Evolutionary conservation across 305 asterid species (phyloP), one percentile per base, ranked within the genome.

Genomic region (Petunia hybrid): DNA sequence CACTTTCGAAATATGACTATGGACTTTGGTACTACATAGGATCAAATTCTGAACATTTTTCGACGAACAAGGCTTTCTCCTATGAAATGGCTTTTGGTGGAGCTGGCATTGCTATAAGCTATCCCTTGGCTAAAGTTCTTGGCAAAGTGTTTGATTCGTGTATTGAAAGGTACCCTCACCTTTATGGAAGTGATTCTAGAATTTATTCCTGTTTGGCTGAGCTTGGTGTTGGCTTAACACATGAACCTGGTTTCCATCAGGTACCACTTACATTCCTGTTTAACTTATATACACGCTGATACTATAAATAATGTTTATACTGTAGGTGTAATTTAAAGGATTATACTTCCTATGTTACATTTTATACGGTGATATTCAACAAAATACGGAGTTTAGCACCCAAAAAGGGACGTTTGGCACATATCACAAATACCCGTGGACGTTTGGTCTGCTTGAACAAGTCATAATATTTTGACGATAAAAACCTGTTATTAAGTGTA

Each of bases 181-280:
- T 93, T 2, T 93, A 89, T 12, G 98, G 97, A 31, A 92, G 98
- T 7, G 97, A 92, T 43, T 85, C 85, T 2, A 88, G 98, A 86
- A 83, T 93, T 40, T 87, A 90, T 38, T 83, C 93, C 14, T 93
- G 97, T 69, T n/a, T 91, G 5, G 76, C 92, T 1, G 98, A 93
- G 88, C 93, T 93, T 13, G 98, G 98, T 2, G 85, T 93, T 57
- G 73, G 87, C 57, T 82, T 93, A 68, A 91, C 98, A 4, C 91
- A 84, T 13, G 95, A 93, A 71, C 92, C 97, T 8, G 98, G 95
- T 55, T 93, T 93, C 80, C 98, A 93, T 84, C 98, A 93, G 97
- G 98, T 93, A 57, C 16, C 7, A 13, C 3, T 59, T 59, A n/a
- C 13, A n/a, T 31, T 59, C 64, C 31, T 22, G 31, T 22, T 22